Conservation (phyloP, 306 rosid genomes). For the Sicyos baderoa region DNA sequence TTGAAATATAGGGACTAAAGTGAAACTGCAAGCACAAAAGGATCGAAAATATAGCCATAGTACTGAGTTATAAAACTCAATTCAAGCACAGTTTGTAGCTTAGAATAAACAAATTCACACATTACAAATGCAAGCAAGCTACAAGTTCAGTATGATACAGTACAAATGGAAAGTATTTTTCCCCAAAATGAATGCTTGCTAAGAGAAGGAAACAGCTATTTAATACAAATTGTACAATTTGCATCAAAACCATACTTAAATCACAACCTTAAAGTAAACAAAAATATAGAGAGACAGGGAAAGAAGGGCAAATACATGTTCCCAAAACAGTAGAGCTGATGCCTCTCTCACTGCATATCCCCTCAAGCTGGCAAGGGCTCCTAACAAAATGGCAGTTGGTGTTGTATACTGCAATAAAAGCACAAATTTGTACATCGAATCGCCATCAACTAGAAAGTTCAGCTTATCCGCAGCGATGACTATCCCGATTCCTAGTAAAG, state of each 20-base stretch:
- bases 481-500: conserved; percentile 62
- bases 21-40: too few species aligned
- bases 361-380: conserved; percentile 81
- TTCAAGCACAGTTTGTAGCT: too few species aligned
- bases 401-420: conserved; percentile 72
- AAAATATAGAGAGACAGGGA: conserved; percentile 55
- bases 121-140: background rate
- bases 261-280: conserved; percentile 39
- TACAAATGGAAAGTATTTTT: background rate
- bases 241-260: background rate
- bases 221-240: background rate
- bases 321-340: conserved; percentile 83
- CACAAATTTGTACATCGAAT: conserved; percentile 58
- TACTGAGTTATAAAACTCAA: too few species aligned
- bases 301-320: conserved; percentile 66
- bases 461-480: conserved; percentile 41
- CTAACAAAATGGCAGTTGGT: conserved; percentile 84
- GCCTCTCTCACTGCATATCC: conserved; percentile 82
- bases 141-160: background rate
- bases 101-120: background rate
- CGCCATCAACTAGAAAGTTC: conserved; percentile 38
- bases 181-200: background rate
- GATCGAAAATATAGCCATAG: too few species aligned
- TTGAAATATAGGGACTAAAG: too few species aligned
- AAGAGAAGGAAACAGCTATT: background rate